These are phyloP conservation scores for Laguncularia racemosa DNA, from an alignment of 345 rosid species.

Conservation along the genomic window DNA sequence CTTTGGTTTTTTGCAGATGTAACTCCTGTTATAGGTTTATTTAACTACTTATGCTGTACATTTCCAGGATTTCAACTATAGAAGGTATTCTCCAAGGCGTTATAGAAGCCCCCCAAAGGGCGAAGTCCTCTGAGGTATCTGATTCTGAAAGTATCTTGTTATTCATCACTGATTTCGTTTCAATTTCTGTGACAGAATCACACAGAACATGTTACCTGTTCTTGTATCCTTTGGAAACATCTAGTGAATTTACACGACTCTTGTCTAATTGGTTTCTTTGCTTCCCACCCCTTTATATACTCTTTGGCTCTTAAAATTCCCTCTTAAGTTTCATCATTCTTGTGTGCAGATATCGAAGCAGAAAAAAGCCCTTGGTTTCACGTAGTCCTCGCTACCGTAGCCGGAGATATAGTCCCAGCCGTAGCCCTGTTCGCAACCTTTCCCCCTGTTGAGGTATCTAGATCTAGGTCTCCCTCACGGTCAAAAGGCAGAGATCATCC, in stretches of 20 bases:
- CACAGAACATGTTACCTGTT: too few relatives aligned
- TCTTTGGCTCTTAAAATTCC: too few relatives aligned
- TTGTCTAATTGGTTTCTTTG: background rate
- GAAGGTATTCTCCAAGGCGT: slow-evolving; percentile 91
- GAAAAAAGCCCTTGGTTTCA: slow-evolving; percentile 69
- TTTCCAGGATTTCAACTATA: slow-evolving; percentile 48
- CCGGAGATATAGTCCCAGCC: slow-evolving; percentile 48
- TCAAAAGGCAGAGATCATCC: slow-evolving; percentile 38
- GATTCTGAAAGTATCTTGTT: background rate
- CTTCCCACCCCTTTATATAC: background rate
- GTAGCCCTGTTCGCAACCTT: slow-evolving; percentile 49
- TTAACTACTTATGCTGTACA: slow-evolving; percentile 1
- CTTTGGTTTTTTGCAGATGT: too few relatives aligned
- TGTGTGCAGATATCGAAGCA: slow-evolving; percentile 48
- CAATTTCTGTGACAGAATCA: too few relatives aligned
- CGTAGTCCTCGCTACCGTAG: slow-evolving; percentile 49
- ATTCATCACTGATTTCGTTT: too few relatives aligned
- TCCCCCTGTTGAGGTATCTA: slow-evolving; percentile 44
- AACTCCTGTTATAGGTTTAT: background rate
- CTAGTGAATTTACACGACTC: too few relatives aligned
- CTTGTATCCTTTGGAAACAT: too few relatives aligned
- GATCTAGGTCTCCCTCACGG: slow-evolving; percentile 30
- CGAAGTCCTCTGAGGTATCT: slow-evolving; percentile 82
- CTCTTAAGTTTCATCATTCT: too few relatives aligned
- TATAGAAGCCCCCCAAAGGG: slow-evolving; percentile 70